Base-by-base conservation (phyloP, 805 yeast genomes). In the Metschnikowia borealis region DNA sequence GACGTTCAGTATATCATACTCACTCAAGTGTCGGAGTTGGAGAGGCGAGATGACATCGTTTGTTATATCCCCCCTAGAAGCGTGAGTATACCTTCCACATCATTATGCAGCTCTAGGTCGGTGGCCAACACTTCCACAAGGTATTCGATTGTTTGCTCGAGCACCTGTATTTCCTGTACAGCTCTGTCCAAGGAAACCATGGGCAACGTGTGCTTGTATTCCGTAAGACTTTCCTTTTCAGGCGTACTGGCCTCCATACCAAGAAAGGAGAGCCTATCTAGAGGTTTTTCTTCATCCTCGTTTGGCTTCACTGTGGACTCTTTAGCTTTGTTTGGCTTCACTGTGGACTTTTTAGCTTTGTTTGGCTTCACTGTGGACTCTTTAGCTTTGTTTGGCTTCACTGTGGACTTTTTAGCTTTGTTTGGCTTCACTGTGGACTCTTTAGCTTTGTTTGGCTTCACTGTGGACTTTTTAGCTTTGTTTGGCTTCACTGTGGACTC, bases 21-120 rank as follows among this genome's bases (percentile, higher is more conserved):
- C 81, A 15, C 59, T 58, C 14, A 81, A 62, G 17, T 71, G 68
- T 36, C 80, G 61, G 5, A 63, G 52, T 43, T 70, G 71, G n/a
- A 71, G 53, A 1, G 77, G 77, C 14, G 65, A 55, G 17, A 67
- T 51, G 46, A 58, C 56, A 21, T 62, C 54, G 49, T 49, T 48
- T 36, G 38, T 31, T 8, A 38, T 4, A 23, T 38, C 43, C 8
- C 43, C 40, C 21, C 36, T 10, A 4, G 17, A 11, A 10, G 45
- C 31, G 87, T 80, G 20, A 87, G 65, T 29, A 78, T 77, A 1
- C 92, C 90, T 51, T 84, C 88, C 38, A 71, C 62, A 61, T 87
- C 95, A 54, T 84, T 81, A 54, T 78, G 74, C 15, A 84, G 64
- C 38, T 73, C 71, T 53, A 71, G 72, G 7, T 63, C 63, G 0